phyloP scores from a whole-genome alignment of 1,284 basidiomycete species.

The Sanghuangporus weigelae region DNA sequence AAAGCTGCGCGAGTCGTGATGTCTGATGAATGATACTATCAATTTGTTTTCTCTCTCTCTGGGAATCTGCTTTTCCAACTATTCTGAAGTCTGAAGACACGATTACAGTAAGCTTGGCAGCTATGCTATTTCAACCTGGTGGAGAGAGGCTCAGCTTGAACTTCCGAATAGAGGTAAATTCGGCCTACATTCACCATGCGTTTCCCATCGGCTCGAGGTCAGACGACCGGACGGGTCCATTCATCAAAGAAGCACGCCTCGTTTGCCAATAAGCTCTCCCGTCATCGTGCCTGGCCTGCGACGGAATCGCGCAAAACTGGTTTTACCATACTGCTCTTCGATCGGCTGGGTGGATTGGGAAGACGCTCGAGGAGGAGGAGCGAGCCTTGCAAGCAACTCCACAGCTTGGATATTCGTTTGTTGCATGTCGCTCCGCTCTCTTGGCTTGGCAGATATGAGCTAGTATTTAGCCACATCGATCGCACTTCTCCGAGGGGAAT shows the following conservation, averaged over 20 bases:
- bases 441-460: not conserved
- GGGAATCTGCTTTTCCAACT: no score
- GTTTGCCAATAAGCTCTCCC: constrained; percentile 5
- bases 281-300: constrained; percentile 3
- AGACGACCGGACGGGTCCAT: constrained; percentile 9
- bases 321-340: not conserved
- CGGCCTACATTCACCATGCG: not conserved
- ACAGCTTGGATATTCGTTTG: not conserved
- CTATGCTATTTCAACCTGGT: no score
- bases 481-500: constrained; percentile 1
- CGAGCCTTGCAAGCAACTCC: not conserved
- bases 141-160: no score
- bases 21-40: not conserved
- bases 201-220: constrained; percentile 15
- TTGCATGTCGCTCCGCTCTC: not conserved
- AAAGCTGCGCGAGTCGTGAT: not conserved
- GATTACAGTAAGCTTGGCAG: no score
- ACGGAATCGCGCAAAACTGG: not conserved
- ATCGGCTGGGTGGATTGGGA: not conserved
- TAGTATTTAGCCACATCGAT: not conserved
- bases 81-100: no score
- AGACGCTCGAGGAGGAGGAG: no score
- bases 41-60: no score
- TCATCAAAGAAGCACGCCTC: constrained; percentile 12
- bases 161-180: not conserved